Evolutionary conservation across 192 early-diverging fungal species (phyloP).

Genomic region (Lobosporangium transversale): DNA sequence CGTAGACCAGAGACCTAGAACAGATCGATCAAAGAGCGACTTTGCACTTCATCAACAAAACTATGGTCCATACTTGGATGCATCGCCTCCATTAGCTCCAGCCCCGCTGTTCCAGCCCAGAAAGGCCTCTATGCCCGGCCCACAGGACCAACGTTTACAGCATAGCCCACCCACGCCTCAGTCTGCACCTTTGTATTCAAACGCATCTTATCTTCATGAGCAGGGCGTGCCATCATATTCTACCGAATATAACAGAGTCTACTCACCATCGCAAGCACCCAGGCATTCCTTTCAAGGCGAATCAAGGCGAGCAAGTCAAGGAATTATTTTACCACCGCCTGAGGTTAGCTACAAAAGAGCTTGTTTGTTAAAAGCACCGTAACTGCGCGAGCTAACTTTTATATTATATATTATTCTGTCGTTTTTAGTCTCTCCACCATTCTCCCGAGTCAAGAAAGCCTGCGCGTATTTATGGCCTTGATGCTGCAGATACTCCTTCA

Average conservation of each 20-base stretch:
- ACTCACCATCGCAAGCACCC: constrained; percentile 2
- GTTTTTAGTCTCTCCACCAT: constrained; percentile 1
- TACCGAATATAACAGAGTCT: constrained; percentile 1
- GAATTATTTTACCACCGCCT: constrained; percentile 20
- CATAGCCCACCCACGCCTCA: constrained; percentile 3
- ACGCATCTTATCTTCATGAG: constrained; percentile 12
- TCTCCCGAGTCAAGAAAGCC: constrained; percentile 8
- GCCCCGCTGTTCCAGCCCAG: constrained; percentile 20
- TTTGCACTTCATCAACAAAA: constrained; percentile 49
- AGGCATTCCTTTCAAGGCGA: constrained; percentile 23
- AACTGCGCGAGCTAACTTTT: too few relatives aligned
- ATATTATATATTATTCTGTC: not conserved
- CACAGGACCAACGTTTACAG: not conserved
- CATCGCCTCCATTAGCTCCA: constrained; percentile 18
- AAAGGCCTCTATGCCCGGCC: not conserved
- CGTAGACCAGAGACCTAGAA: constrained; percentile 1
- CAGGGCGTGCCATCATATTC: not conserved
- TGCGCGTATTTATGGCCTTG: constrained; percentile 26
- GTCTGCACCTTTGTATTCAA: not conserved
- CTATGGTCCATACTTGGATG: constrained; percentile 45
- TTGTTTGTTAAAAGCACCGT: not conserved
- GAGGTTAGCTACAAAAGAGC: not conserved
- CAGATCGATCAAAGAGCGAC: constrained; percentile 32
- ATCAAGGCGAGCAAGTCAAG: constrained; percentile 22
- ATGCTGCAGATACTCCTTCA: constrained; percentile 28